A percentile compares a stretch with the other conserved stretches of the same genome.
Conservation (phyloP, 108 stramenopile genomes). For the Cyclotella choctawhatcheeana region DNA sequence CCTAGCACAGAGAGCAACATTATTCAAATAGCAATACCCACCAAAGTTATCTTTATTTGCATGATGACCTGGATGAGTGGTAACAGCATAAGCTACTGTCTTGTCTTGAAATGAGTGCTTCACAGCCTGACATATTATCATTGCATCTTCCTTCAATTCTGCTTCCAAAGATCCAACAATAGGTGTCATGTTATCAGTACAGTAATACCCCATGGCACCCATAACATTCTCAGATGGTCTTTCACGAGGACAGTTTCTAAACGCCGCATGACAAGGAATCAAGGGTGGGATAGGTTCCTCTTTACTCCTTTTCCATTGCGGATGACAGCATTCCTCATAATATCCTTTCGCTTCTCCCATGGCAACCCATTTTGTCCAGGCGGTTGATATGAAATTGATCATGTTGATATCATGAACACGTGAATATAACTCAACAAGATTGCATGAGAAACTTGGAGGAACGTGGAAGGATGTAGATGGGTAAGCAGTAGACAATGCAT, state of each 20-base stretch:
- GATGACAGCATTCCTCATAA: constrained; percentile 42
- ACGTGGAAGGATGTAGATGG: constrained; percentile 4
- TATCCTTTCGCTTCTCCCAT: constrained; percentile 32
- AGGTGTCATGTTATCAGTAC: constrained; percentile 75
- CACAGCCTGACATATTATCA: constrained; percentile 54
- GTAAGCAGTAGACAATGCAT: constrained; percentile 22
- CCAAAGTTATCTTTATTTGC: constrained; percentile 75
- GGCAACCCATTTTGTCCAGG: constrained; percentile 43
- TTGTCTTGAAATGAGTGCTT: constrained; percentile 28
- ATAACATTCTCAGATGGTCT: constrained; percentile 70
- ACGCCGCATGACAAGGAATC: constrained; percentile 41
- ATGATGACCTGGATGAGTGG: constrained; percentile 89
- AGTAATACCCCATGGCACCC: constrained; percentile 81
- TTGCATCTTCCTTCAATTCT: constrained; percentile 70
- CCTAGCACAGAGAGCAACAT: constrained; percentile 66
- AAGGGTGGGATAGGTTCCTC: constrained; percentile 27
- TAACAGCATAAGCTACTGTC: constrained; percentile 60
- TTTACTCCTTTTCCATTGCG: constrained; percentile 23
- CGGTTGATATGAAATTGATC: constrained; percentile 34
- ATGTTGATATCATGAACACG: constrained; percentile 35
- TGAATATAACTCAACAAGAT: constrained; percentile 28
- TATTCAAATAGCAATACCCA: constrained; percentile 86
- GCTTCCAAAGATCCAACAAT: constrained; percentile 54
- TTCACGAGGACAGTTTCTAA: constrained; percentile 42
- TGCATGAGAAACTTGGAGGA: neutral